These are phyloP conservation scores for Heteromeles arbutifolia DNA, from an alignment of 306 rosid genomes.

Conservation along the genomic window DNA sequence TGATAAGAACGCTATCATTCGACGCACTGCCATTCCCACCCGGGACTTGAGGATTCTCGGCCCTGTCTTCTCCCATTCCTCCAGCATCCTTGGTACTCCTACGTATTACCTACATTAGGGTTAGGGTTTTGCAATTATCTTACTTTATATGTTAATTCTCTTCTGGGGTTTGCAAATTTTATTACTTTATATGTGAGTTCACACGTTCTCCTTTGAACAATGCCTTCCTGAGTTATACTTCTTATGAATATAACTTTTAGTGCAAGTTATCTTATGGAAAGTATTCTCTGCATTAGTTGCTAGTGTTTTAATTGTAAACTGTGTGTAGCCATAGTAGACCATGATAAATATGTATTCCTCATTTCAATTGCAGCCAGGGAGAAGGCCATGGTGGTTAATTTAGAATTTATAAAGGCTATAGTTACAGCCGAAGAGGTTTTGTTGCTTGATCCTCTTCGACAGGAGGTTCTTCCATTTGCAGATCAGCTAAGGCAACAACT, in stretches of 20 bases:
- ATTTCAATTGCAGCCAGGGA: constrained; percentile 52
- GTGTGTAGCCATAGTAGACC: not conserved
- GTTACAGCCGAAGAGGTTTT: constrained; percentile 91
- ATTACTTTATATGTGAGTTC: not conserved
- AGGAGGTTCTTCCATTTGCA: constrained; percentile 87
- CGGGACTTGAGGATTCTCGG: constrained; percentile 87
- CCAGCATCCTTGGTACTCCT: constrained; percentile 74
- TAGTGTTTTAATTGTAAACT: too few species aligned
- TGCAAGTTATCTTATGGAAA: too few species aligned
- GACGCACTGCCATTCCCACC: constrained; percentile 68
- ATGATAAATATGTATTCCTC: not conserved
- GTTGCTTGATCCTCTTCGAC: constrained; percentile 76
- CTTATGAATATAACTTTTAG: too few species aligned
- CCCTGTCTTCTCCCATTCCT: constrained; percentile 90
- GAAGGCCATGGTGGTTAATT: constrained; percentile 97
- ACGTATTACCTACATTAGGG: not conserved
- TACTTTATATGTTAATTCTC: not conserved
- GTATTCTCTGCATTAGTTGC: too few species aligned
- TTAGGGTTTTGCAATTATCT: not conserved
- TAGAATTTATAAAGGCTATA: constrained; percentile 77
- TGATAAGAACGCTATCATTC: constrained; percentile 76
- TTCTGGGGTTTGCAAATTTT: not conserved
- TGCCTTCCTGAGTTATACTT: too few species aligned
- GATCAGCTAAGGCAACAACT: constrained; percentile 79
- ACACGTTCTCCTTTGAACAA: too few species aligned